Conservation (phyloP, 208 protist species). For the Crithidia fasciculata region DNA sequence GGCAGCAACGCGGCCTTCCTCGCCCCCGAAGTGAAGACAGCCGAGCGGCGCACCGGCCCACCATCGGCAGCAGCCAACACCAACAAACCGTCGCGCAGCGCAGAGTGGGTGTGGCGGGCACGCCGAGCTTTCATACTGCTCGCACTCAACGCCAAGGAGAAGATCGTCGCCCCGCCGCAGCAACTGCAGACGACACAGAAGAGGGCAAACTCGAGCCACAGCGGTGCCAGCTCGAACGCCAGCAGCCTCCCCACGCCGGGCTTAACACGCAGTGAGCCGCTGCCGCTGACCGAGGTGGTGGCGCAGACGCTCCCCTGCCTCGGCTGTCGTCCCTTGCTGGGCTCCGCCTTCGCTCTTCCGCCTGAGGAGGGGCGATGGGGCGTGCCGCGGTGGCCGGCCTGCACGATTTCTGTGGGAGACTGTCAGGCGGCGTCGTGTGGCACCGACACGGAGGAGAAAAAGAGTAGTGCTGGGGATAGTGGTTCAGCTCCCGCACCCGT, state of each 20-base stretch:
- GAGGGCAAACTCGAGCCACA: neutral
- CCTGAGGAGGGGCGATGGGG: constrained; percentile 9
- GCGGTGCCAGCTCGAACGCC: neutral
- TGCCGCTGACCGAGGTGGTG: constrained; percentile 13
- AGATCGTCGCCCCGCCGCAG: neutral
- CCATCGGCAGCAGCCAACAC: neutral
- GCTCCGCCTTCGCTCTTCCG: neutral
- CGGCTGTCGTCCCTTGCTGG: neutral
- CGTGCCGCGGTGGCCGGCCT: constrained; percentile 11
- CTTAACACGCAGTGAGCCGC: neutral
- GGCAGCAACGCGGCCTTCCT: no score
- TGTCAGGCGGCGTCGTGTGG: neutral
- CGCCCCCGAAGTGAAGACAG: neutral
- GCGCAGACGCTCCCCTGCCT: constrained; percentile 17
- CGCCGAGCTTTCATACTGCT: neutral
- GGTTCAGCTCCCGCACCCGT: neutral
- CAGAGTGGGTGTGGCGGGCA: constrained; percentile 10
- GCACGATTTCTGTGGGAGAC: neutral
- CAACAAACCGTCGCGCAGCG: constrained; percentile 8
- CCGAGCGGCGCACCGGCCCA: neutral
- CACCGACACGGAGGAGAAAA: neutral
- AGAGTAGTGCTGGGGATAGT: neutral
- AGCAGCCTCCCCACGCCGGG: neutral
- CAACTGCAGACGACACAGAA: neutral
- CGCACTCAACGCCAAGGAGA: neutral